Evolutionary conservation across 176 grass and related monocot species (phyloP).

Genomic region (Paspalum vaginatum): DNA sequence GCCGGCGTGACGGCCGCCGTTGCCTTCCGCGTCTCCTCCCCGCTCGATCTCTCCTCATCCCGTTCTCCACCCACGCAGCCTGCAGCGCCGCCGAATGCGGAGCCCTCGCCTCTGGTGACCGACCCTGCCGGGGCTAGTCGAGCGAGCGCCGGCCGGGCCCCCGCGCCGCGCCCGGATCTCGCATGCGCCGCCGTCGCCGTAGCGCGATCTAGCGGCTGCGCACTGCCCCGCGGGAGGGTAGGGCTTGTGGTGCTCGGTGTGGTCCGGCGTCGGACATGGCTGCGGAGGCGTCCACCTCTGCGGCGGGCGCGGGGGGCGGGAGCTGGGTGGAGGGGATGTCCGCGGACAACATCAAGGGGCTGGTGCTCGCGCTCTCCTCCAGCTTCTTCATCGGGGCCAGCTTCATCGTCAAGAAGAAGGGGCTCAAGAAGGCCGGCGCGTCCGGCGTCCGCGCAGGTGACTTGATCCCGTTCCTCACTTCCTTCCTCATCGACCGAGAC

Average conservation of each 20-base stretch:
- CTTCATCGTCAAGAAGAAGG: slow-evolving; percentile 99
- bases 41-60: slow-evolving; percentile 23
- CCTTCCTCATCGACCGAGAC: not conserved
- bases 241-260: not conserved
- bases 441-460: slow-evolving; percentile 92
- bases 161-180: slow-evolving; percentile 51
- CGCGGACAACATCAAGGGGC: slow-evolving; percentile 93
- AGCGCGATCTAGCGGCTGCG: slow-evolving; percentile 43
- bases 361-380: slow-evolving; percentile 91
- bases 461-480: slow-evolving; percentile 7
- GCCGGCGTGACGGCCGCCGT: slow-evolving; percentile 35
- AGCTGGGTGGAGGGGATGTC: slow-evolving; percentile 95
- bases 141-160: not conserved
- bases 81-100: slow-evolving; percentile 28
- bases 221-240: slow-evolving; percentile 2
- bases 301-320: slow-evolving; percentile 38
- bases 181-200: slow-evolving; percentile 41
- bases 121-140: not conserved
- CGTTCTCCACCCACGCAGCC: not conserved
- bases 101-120: not conserved
- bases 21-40: not conserved
- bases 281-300: slow-evolving; percentile 47
- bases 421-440: slow-evolving; percentile 87
- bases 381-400: slow-evolving; percentile 94
- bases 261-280: slow-evolving; percentile 25